Percentiles rank a stretch among this genome's conserved stretches.
Conservation (phyloP, 2,329 filamentous ascomycete species). For the Penicillium vulpinum region DNA sequence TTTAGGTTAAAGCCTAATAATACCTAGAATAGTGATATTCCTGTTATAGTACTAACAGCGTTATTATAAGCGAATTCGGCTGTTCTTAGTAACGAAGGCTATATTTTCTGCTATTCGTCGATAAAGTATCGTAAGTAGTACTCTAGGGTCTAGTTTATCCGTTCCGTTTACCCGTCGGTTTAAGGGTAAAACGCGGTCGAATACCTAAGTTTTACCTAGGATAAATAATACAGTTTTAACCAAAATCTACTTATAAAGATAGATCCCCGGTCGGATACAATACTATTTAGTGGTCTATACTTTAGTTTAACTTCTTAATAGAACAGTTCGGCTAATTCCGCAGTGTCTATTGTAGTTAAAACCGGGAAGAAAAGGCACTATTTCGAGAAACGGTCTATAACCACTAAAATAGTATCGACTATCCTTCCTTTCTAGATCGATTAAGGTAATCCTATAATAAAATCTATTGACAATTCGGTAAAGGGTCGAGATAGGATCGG, state of each 20-base stretch:
- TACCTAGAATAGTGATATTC: background rate
- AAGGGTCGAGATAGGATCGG: too few relatives aligned
- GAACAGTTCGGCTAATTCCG: background rate
- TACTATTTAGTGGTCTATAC: background rate
- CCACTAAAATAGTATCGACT: too few relatives aligned
- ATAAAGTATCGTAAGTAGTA: too few relatives aligned
- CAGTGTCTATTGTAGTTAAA: background rate
- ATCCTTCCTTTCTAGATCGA: too few relatives aligned
- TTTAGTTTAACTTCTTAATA: background rate
- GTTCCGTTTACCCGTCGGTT: background rate
- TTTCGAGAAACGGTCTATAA: too few relatives aligned
- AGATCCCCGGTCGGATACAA: background rate
- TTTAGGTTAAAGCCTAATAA: background rate
- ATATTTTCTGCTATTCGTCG: too few relatives aligned
- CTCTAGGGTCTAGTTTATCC: background rate
- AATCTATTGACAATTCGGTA: too few relatives aligned
- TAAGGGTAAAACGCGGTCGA: background rate
- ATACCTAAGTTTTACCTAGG: too few relatives aligned
- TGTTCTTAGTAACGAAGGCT: background rate
- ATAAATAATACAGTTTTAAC: too few relatives aligned
- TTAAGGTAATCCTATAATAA: too few relatives aligned
- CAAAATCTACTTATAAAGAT: too few relatives aligned
- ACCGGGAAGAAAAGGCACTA: background rate
- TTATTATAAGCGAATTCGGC: background rate
- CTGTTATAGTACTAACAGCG: background rate